Evolutionary conservation across 352 stramenopile genomes (phyloP), one percentile per base, ranked within the genome.

Genomic region (Pythium monospermum): DNA sequence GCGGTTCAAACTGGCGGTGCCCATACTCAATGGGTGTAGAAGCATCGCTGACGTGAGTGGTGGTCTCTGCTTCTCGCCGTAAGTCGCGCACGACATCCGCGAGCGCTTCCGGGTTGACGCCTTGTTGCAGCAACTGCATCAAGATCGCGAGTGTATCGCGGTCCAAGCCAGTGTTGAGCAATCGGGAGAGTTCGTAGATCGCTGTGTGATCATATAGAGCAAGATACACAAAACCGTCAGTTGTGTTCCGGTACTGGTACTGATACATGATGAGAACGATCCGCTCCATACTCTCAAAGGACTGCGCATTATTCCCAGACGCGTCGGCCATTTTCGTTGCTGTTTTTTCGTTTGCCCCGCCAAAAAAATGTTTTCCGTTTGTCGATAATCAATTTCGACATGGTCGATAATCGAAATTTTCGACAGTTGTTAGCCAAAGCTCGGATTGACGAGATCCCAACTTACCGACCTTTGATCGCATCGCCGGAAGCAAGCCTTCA

Each of bases 151-250:
- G 68, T 23, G 85, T 95, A 61, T 96, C 83, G 38, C 80, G 81
- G 56, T 96, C 86, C 30, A 96, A 66, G 0, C 88, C 88, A 21
- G 88, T 96, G 63, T 96, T 94, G 28, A 96, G 72, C 56, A 96
- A 70, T 16, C 72, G 83, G 32, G 86, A 95, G 21, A 96, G 79
- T 69, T 96, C 88, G 50, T 95, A 93, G 48, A 96, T 72, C 10
- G 86, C 85, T 93, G 53, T 13, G n/a, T 2, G 1, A 27, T 16
- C 27, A 1, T 48, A 25, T 27, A 23, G 18, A 15, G 31, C 16
- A 6, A 4, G 12, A 33, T 8, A 30, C 13, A 39, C 11, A n/a
- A 31, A 13, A 42, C 7, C 18, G 12, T 37, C 6, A 12, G 6
- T 6, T 2, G 1, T 31, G n/a, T 37, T 22, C 4, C 3, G 43